Percentiles rank a stretch among this genome's conserved stretches.
Conservation (phyloP, 495 filamentous ascomycete genomes). For the Talaromyces ruber region DNA sequence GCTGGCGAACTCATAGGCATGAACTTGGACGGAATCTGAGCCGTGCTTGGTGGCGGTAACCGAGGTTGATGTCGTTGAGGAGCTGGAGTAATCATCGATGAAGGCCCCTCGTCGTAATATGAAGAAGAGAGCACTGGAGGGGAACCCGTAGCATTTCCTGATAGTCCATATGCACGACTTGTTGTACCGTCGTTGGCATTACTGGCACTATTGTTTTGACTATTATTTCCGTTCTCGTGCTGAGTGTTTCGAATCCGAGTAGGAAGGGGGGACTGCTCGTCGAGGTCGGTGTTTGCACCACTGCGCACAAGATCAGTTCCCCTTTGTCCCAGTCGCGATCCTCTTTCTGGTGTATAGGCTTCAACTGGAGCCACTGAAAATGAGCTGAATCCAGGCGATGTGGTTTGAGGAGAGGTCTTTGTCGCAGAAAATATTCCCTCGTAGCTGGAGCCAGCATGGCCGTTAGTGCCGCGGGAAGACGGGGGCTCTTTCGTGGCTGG, state of each 20-base stretch:
- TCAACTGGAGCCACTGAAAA: slow-evolving; percentile 39
- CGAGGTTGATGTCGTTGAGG: slow-evolving; percentile 74
- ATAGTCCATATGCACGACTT: slow-evolving; percentile 45
- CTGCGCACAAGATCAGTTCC: slow-evolving; percentile 26
- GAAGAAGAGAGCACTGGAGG: slow-evolving; percentile 65
- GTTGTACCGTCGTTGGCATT: slow-evolving; percentile 10
- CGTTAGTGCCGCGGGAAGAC: slow-evolving; percentile 18
- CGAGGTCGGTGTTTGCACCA: slow-evolving; percentile 31
- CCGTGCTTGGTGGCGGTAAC: slow-evolving; percentile 81
- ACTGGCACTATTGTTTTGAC: slow-evolving; percentile 36
- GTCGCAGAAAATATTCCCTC: slow-evolving; percentile 32
- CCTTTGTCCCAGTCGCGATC: slow-evolving; percentile 27
- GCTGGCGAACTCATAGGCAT: slow-evolving; percentile 92
- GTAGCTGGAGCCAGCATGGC: slow-evolving; percentile 19
- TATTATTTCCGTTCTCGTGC: slow-evolving; percentile 37
- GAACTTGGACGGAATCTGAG: slow-evolving; percentile 84
- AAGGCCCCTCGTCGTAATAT: slow-evolving; percentile 47
- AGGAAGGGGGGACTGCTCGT: slow-evolving; percentile 49
- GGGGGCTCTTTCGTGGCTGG: slow-evolving; percentile 34
- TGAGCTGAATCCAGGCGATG: slow-evolving; percentile 38
- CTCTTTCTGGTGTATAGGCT: slow-evolving; percentile 39
- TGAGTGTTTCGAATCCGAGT: slow-evolving; percentile 36
- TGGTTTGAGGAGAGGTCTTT: slow-evolving; percentile 46
- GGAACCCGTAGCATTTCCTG: slow-evolving; percentile 51
- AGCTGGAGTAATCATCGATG: slow-evolving; percentile 72